Base-by-base conservation (phyloP, 225 moss, liverwort and hornwort species). In the Takakia lepidozioides region DNA sequence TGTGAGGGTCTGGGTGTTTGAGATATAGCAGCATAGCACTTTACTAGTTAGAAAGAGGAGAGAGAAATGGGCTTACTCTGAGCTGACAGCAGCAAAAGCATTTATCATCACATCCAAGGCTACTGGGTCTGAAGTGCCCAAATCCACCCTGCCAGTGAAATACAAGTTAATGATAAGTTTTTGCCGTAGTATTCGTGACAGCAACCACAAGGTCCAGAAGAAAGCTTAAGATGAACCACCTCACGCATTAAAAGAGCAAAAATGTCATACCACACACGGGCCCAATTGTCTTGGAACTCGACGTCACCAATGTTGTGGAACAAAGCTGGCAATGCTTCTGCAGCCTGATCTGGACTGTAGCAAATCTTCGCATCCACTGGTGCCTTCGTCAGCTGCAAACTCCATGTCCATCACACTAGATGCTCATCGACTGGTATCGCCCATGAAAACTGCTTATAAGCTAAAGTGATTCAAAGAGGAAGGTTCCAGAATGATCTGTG, bases 201-300 rank as follows among this genome's bases (percentile, higher is more conserved):
- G n/a, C n/a, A n/a, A n/a, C n/a, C n/a, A n/a, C n/a, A n/a, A n/a
- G n/a, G n/a, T n/a, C n/a, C n/a, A n/a, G n/a, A n/a, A n/a, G n/a
- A n/a, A n/a, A n/a, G n/a, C n/a, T n/a, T n/a, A n/a, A n/a, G n/a
- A n/a, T n/a, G n/a, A n/a, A n/a, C n/a, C n/a, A n/a, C n/a, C n/a
- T n/a, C n/a, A n/a, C n/a, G n/a, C n/a, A n/a, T n/a, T n/a, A n/a
- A 38, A 34, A n/a, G 22, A 16, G 18, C 13, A 29, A 30, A 25
- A 21, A 11, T 21, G 27, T 74, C 84, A 58, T 32, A 95, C 95
- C 98, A 99, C 34, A 99, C 29, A 11, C 98, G 84, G n/a, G 73
- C 98, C 98, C 85, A 87, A 27, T 88, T 81, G 29, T 91, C 98
- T 72, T 99, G 98, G 53, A 99, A 99, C 68, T 99, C 98, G 3